Conservation (phyloP, 2,329 filamentous ascomycete species). For the Fusarium sp. region DNA sequence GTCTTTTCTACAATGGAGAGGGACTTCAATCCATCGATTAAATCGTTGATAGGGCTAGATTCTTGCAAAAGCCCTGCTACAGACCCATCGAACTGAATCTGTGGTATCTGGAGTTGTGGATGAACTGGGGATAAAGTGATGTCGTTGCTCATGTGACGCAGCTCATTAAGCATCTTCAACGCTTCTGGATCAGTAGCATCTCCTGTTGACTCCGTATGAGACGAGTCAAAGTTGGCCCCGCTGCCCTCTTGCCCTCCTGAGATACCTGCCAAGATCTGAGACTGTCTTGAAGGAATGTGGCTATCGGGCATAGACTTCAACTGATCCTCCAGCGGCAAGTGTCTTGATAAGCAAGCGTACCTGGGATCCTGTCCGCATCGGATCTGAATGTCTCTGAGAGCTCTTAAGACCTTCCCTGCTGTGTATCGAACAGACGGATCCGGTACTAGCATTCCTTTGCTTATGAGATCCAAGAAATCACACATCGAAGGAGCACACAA, state of each 20-base stretch:
- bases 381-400: not conserved
- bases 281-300: not conserved
- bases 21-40: not conserved
- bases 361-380: not conserved
- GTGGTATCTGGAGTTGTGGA: not conserved
- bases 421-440: not conserved
- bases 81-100: not conserved
- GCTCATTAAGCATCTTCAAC: not conserved
- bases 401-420: not conserved
- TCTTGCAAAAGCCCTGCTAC: not conserved
- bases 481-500: not conserved
- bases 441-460: not conserved
- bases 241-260: not conserved
- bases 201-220: not conserved
- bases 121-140: fast-evolving
- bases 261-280: not conserved
- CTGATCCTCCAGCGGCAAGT: not conserved
- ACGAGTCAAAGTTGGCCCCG: not conserved
- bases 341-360: not conserved
- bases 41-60: not conserved
- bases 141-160: not conserved
- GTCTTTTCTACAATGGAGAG: not conserved
- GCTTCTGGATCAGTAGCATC: not conserved
- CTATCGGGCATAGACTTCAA: too few species aligned
- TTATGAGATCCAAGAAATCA: not conserved